These are phyloP conservation scores for Magnusiomyces suaveolens DNA, from an alignment of 1,139 yeast species.

Conservation along the genomic window DNA sequence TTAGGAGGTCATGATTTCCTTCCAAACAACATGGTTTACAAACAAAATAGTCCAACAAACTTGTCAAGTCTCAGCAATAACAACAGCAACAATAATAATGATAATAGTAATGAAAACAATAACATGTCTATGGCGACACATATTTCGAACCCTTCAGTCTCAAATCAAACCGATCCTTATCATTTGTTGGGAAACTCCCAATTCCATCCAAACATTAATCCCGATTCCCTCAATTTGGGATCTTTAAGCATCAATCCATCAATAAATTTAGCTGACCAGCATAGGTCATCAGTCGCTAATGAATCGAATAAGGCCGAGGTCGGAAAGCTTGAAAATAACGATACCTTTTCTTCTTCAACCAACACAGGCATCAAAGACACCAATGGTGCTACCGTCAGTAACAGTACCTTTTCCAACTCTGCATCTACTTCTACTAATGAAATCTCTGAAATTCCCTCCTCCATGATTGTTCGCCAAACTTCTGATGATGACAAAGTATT, in stretches of 20 bases:
- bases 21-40: not conserved
- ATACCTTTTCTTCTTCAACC: not conserved
- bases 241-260: not conserved
- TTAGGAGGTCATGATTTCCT: not conserved
- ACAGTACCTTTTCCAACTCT: not conserved
- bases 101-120: not conserved
- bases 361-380: not conserved
- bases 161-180: not conserved
- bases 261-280: not conserved
- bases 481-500: slow-evolving; percentile 79
- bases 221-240: not conserved
- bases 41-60: not conserved
- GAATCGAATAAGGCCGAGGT: not conserved
- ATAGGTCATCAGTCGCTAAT: not conserved
- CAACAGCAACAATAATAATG: not conserved
- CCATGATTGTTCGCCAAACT: slow-evolving; percentile 37
- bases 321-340: not conserved
- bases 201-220: not conserved
- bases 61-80: not conserved
- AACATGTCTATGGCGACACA: no score
- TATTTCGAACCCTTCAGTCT: not conserved
- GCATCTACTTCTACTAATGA: not conserved
- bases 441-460: not conserved
- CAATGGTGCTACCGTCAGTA: not conserved
- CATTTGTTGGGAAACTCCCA: not conserved